A percentile compares a stretch with the other conserved stretches of the same genome.
These are phyloP conservation scores for Ceratobasidium sp. DNA, from an alignment of 1,284 basidiomycete genomes.

Conservation along the genomic window DNA sequence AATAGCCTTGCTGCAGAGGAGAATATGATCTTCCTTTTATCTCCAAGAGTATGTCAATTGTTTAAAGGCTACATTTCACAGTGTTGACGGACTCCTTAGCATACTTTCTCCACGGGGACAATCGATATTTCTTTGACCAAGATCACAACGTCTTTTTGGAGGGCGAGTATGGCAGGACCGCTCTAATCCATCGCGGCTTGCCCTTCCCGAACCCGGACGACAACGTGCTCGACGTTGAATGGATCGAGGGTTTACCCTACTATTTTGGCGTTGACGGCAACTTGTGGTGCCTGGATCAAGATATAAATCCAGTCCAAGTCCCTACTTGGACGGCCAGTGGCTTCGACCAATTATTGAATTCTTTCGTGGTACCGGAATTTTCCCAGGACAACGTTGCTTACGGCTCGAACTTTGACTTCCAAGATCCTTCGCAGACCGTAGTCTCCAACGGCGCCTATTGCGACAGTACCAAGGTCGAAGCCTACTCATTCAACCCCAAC, in stretches of 20 bases:
- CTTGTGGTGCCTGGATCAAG: neutral
- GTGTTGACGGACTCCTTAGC: neutral
- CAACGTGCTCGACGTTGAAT: neutral
- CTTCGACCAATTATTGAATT: no score
- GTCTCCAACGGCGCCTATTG: constrained; percentile 9
- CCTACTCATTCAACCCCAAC: neutral
- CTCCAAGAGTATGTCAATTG: neutral
- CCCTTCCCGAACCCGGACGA: neutral
- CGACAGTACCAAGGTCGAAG: neutral
- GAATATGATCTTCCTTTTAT: neutral
- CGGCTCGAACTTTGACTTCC: constrained; percentile 4
- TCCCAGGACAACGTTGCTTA: neutral
- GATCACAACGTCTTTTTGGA: constrained; percentile 18
- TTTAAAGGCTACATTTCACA: no score
- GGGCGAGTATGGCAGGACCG: no score
- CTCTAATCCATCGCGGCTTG: neutral
- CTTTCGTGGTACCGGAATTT: neutral
- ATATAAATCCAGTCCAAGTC: neutral
- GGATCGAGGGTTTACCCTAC: neutral
- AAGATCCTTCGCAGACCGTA: neutral
- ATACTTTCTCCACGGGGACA: neutral
- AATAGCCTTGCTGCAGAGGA: constrained; percentile 12
- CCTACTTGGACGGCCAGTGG: neutral
- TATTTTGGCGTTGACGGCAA: neutral
- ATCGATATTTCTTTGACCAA: constrained; percentile 13